Base-by-base conservation (phyloP, 2,329 filamentous ascomycete genomes). In the Diaporthe sp. region DNA sequence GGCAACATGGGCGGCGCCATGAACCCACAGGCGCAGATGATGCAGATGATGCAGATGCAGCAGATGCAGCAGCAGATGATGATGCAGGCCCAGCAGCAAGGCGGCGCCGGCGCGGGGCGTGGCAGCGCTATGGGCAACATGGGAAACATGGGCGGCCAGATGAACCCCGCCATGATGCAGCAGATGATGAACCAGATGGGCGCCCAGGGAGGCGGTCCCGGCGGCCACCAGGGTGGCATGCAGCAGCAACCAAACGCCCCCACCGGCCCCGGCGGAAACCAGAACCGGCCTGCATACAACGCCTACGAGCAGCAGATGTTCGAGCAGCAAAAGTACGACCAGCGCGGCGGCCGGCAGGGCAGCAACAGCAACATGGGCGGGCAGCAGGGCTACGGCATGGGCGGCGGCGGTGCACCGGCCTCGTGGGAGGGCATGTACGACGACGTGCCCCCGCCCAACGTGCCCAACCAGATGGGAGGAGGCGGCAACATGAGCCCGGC, bases 401-500 rank as follows among this genome's bases (percentile, higher is more conserved):
- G 77, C 47, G 81, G 79, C 10, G 81, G 86, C 73, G 91, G 91
- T 58, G 92, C 91, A 22, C 93, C 93, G n/a, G 94, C 94, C 32
- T 96, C 93, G 53, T 98, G 96, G 95, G 96, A 98, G 83, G 96
- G 96, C 80, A 98, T 98, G 95, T 98, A 98, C 83, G 96, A 98
- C 81, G 96, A 98, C 82, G 94, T 96, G 2, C 96, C 95, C 22
- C 94, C 96, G 81, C 94, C 94, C 7, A 92, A 92, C 78, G 89
- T 92, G 25, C 72, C 72, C 44, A 71, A 71, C 56, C 69, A 71
- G 69, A 75, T 73, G 73, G 73, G 65, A n/a, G 73, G 71, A 22
- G 71, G 65, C 9, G 63, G 70, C 78, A 87, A 85, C 78, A 83
- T 83, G 73, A 66, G 63, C 63, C 63, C 63, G 4, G 30, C 30